Evolutionary conservation across 129 eudicot genomes (phyloP).

Genomic region (Escallonia rubra): DNA sequence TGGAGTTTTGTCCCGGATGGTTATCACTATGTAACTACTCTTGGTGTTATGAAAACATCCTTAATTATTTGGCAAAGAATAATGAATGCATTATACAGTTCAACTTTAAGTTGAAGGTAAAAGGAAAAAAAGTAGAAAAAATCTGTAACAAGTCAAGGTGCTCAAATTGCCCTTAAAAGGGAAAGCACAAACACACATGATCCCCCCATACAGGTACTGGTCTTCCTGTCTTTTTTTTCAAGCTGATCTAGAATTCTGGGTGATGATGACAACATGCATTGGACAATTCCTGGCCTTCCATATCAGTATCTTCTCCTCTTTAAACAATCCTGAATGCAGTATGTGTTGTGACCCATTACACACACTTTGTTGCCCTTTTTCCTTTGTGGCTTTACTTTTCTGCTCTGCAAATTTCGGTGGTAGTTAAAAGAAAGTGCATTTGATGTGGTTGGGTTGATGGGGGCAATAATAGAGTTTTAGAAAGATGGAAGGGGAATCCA

Average conservation of each 20-base stretch:
- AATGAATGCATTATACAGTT: not conserved
- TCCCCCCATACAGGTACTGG: not conserved
- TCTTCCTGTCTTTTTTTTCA: not conserved
- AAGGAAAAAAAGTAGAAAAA: not conserved
- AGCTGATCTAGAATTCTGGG: not conserved
- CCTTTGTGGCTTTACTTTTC: not conserved
- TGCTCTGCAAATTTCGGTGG: conserved; percentile 5
- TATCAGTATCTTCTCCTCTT: not conserved
- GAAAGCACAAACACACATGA: conserved; percentile 23
- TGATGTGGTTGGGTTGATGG: not conserved
- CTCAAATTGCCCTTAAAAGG: conserved; percentile 21
- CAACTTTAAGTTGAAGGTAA: not conserved
- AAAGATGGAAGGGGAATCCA: not conserved
- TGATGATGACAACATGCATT: conserved; percentile 13
- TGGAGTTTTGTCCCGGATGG: too few species aligned
- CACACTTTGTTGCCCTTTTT: not conserved
- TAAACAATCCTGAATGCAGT: not conserved
- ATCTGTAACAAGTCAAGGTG: conserved; percentile 21
- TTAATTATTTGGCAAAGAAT: too few species aligned
- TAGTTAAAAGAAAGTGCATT: not conserved
- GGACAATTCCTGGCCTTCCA: not conserved
- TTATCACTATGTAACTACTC: too few species aligned
- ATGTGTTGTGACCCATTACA: conserved; percentile 10
- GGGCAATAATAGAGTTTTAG: conserved; percentile 1
- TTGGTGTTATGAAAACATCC: too few species aligned